Evolutionary conservation across 2,329 filamentous ascomycete species (phyloP).

Genomic region (Epichloe uncinata): DNA sequence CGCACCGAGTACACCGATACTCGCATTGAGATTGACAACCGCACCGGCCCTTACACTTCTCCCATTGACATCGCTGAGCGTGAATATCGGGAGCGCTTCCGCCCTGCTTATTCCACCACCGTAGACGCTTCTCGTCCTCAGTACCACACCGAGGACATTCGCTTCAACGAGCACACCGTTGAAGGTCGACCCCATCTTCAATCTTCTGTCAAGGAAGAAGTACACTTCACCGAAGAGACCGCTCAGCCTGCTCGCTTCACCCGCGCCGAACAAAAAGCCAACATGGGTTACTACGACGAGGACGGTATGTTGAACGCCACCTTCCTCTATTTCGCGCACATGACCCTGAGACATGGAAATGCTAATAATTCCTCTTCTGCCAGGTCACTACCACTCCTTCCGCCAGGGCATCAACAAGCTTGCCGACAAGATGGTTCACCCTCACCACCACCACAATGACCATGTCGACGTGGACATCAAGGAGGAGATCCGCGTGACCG

Average conservation of each 20-base stretch:
- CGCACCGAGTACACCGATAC: conserved; percentile 43
- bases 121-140: conserved; percentile 22
- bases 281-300: conserved; percentile 55
- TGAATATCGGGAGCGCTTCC: conserved; percentile 50
- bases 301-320: conserved; percentile 31
- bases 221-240: conserved; percentile 52
- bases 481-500: conserved; percentile 12
- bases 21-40: conserved; percentile 51
- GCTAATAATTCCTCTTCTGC: conserved; percentile 3
- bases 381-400: conserved; percentile 48
- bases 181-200: conserved; percentile 20
- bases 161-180: conserved; percentile 25
- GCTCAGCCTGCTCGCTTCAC: conserved; percentile 38
- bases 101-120: conserved; percentile 31
- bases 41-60: conserved; percentile 33
- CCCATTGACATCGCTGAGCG: conserved; percentile 52
- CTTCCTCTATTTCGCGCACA: background rate
- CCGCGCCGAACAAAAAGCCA: conserved; percentile 32
- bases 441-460: conserved; percentile 29
- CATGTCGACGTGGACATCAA: conserved; percentile 35
- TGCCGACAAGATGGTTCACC: conserved; percentile 40
- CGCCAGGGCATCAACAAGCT: conserved; percentile 43
- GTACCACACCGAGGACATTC: conserved; percentile 16
- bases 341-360: conserved; percentile 6
- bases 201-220: conserved; percentile 40